Evolutionary conservation across 805 yeast species (phyloP).

Genomic region (Metschnikowia proteae): DNA sequence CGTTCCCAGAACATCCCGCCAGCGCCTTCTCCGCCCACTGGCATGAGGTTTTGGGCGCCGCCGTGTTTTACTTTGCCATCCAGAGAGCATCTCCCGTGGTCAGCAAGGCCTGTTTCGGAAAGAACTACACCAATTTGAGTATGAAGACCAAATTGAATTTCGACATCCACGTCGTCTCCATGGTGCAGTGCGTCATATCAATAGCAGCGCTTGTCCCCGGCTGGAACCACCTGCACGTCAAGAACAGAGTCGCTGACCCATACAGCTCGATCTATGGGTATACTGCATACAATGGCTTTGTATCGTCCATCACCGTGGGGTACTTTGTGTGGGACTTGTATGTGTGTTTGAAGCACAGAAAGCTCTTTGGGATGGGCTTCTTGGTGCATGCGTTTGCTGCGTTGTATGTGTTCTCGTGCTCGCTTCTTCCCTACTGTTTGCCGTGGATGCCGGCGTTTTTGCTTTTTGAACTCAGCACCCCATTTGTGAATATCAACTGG

Average conservation of each 20-base stretch:
- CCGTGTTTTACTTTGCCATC: constrained; percentile 55
- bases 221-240: constrained; percentile 52
- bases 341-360: constrained; percentile 61
- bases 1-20: constrained; percentile 45
- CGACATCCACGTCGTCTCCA: constrained; percentile 87
- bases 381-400: constrained; percentile 83
- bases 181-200: constrained; percentile 75
- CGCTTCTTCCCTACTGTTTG: constrained; percentile 70
- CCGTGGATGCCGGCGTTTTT: constrained; percentile 82
- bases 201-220: constrained; percentile 58
- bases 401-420: constrained; percentile 60
- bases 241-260: constrained; percentile 40
- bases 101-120: constrained; percentile 48
- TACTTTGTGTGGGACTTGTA: constrained; percentile 88
- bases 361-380: constrained; percentile 77
- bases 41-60: constrained; percentile 69
- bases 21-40: constrained; percentile 50
- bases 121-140: constrained; percentile 47
- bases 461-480: constrained; percentile 84
- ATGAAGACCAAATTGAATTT: constrained; percentile 60
- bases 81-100: constrained; percentile 52
- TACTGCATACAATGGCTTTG: constrained; percentile 73
- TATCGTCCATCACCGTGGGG: constrained; percentile 69
- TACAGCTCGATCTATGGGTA: constrained; percentile 50
- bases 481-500: constrained; percentile 94